phyloP scores from a whole-genome alignment of 2,329 filamentous ascomycete species.

The Graphium sp. region DNA sequence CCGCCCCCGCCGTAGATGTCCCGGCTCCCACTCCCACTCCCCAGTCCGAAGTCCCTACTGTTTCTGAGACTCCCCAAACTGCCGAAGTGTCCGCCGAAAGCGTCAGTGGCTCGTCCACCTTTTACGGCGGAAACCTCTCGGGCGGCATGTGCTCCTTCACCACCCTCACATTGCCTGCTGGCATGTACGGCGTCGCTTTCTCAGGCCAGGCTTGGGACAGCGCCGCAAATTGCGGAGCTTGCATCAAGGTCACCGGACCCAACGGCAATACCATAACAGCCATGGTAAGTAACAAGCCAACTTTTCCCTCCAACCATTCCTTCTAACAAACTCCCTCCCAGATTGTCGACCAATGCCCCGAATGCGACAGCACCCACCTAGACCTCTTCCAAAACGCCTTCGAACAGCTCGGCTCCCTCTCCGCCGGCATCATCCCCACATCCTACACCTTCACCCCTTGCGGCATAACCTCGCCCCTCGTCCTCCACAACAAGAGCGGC shows the following conservation, averaged over 20 bases:
- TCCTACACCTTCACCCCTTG: conserved; percentile 20
- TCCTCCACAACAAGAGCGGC: conserved; percentile 25
- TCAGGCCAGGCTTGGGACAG: conserved; percentile 39
- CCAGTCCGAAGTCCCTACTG: too few relatives aligned
- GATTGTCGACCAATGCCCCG: conserved; percentile 27
- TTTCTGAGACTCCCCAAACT: too few relatives aligned
- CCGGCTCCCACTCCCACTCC: too few relatives aligned
- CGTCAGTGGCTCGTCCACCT: too few relatives aligned
- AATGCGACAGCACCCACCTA: conserved; percentile 21
- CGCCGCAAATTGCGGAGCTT: conserved; percentile 41
- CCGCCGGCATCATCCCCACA: conserved; percentile 16
- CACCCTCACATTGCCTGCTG: conserved; percentile 41
- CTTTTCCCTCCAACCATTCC: neutral
- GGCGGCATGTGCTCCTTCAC: conserved; percentile 49
- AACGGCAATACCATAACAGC: conserved; percentile 40
- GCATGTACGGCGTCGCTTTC: conserved; percentile 43
- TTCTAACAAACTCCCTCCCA: conserved; percentile 7
- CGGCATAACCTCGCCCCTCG: conserved; percentile 21
- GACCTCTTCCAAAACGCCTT: conserved; percentile 27
- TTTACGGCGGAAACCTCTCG: conserved; percentile 34
- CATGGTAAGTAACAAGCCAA: conserved; percentile 30
- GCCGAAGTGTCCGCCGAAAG: too few relatives aligned
- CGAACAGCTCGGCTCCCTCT: conserved; percentile 15
- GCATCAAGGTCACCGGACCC: conserved; percentile 40
- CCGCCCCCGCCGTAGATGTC: too few relatives aligned